Evolutionary conservation across 768 basidiomycete species (phyloP).

Genomic region (Naematelia encephala): DNA sequence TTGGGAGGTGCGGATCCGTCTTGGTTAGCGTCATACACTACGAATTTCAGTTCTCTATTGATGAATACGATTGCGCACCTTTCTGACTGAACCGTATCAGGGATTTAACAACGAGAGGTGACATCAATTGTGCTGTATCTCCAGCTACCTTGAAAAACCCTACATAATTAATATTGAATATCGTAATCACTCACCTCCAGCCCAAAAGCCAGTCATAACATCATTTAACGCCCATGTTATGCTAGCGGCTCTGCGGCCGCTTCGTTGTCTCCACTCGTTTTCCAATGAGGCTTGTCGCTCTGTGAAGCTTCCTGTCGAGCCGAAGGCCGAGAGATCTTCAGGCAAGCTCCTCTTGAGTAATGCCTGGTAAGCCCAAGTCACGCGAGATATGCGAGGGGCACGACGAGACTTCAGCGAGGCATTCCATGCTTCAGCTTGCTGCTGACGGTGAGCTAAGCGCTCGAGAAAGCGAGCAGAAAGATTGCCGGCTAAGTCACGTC

Average conservation of each 20-base stretch:
- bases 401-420: conserved; percentile 52
- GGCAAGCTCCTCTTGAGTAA: conserved; percentile 49
- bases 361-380: conserved; percentile 54
- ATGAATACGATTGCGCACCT: conserved; percentile 10
- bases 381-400: conserved; percentile 1
- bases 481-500: conserved; percentile 54
- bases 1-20: conserved; percentile 25
- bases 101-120: conserved; percentile 51
- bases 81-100: conserved; percentile 42
- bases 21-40: conserved; percentile 38
- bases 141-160: conserved; percentile 46
- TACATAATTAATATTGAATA: background rate
- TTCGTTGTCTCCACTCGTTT: conserved; percentile 36
- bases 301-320: conserved; percentile 3
- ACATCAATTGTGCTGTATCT: conserved; percentile 41
- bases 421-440: conserved; percentile 61
- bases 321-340: conserved; percentile 7
- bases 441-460: conserved; percentile 58
- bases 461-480: conserved; percentile 60
- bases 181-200: conserved; percentile 23
- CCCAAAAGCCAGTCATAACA: conserved; percentile 43
- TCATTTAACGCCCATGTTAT: conserved; percentile 41
- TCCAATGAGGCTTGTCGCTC: conserved; percentile 56
- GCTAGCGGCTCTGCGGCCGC: conserved; percentile 21
- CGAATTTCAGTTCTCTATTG: background rate